Evolutionary conservation across 768 basidiomycete species (phyloP), one percentile per base, ranked within the genome.

Genomic region (Stropharia rugosoannulata): DNA sequence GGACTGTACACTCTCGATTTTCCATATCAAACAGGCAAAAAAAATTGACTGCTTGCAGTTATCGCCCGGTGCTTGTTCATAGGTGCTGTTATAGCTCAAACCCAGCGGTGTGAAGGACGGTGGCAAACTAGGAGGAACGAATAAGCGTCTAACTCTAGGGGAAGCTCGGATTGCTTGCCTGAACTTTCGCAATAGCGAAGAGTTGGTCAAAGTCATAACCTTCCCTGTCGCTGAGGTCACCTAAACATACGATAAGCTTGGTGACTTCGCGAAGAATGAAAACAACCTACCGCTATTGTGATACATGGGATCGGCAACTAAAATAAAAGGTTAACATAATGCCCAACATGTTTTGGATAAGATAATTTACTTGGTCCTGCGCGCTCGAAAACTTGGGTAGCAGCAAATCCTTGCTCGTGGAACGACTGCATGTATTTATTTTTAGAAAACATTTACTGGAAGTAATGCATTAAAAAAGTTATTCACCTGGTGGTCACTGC

Each of bases 281-380:
- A n/a, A 38, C 55, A 47, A 15, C 77, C 27, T 57, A 84, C 88
- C 86, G 64, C 86, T 87, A 67, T 90, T 92, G 68, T 93, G 90
- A 66, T 93, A 94, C 87, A 90, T 90, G 9, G 92, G 92, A 68
- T 94, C 93, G 15, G 79, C 85, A 65, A 97, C 93, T 85, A 37
- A 50, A 45, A 25, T 50, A n/a, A 19, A 47, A 9, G 44, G 12
- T 35, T 37, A 56, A 49, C 22, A 56, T 32, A n/a, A 39, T 43
- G 40, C 37, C 46, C 8, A 48, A 47, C 27, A 38, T 9, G 5
- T 27, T 32, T 1, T 12, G n/a, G 22, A 46, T 19, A 38, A 50
- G 12, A 29, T 22, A n/a, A 70, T 81, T 51, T 62, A 85, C 83
- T 84, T 9, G 82, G 83, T 5, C 92, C 93, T 0, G 87, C 89